phyloP scores from a whole-genome alignment of 345 rosid species.

The Hibiscus trionum region DNA sequence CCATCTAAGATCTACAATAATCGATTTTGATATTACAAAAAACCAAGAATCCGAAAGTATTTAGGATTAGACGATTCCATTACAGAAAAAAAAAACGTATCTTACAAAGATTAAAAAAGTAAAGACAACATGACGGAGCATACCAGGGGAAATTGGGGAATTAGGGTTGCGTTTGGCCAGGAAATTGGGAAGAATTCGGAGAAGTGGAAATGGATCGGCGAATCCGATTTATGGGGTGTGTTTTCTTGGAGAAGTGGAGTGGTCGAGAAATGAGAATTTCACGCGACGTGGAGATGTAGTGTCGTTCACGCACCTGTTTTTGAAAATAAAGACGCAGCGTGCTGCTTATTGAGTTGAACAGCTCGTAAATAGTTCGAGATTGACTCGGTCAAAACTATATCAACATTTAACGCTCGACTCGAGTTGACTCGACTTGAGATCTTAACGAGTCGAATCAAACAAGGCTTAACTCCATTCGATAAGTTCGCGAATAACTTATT shows the following conservation, averaged over 20 bases:
- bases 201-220: not conserved
- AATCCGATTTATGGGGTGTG: not conserved
- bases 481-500: too few species aligned
- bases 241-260: not conserved
- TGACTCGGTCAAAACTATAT: too few species aligned
- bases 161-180: too few species aligned
- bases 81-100: not conserved
- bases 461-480: too few species aligned
- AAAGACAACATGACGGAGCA: not conserved
- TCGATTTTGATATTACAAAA: not conserved
- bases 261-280: not conserved
- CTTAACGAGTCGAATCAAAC: too few species aligned
- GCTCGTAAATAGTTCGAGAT: too few species aligned
- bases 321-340: too few species aligned
- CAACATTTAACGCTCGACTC: too few species aligned
- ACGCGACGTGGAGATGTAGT: not conserved
- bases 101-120: not conserved
- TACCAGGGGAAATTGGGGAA: conserved; percentile 4
- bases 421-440: too few species aligned
- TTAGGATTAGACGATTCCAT: not conserved
- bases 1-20: conserved; percentile 18
- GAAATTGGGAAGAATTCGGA: not conserved
- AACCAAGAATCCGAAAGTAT: not conserved
- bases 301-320: not conserved
- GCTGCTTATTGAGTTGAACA: too few species aligned